These are phyloP conservation scores for Aphanomyces invadans DNA, from an alignment of 352 stramenopile genomes.

Conservation along the genomic window DNA sequence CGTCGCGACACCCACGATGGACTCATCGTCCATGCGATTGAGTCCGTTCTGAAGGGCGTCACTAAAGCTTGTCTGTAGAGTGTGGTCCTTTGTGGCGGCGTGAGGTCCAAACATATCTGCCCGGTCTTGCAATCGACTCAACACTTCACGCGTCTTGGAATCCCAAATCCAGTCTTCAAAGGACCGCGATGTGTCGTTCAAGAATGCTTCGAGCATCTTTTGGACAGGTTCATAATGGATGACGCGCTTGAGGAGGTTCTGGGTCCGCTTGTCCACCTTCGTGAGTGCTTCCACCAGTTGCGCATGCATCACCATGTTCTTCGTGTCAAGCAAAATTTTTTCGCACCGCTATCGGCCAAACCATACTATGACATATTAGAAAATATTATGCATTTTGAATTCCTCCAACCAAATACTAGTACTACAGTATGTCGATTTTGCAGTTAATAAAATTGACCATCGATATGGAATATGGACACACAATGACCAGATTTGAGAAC, in stretches of 20 bases:
- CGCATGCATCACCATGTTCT: background rate
- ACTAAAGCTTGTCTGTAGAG: constrained; percentile 4
- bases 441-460: no score
- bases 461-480: no score
- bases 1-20: constrained; percentile 39
- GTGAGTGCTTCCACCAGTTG: constrained; percentile 38
- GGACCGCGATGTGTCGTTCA: constrained; percentile 42
- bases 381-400: no score
- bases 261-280: constrained; percentile 42
- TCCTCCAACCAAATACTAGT: no score
- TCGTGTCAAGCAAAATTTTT: no score
- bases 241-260: constrained; percentile 46
- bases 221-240: constrained; percentile 52
- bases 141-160: constrained; percentile 42
- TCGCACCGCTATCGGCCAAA: no score
- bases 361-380: no score
- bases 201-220: constrained; percentile 61
- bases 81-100: constrained; percentile 20
- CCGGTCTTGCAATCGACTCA: constrained; percentile 34
- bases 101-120: constrained; percentile 28
- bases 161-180: constrained; percentile 80
- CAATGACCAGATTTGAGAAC: no score
- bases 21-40: constrained; percentile 27
- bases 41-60: background rate
- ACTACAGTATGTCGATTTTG: no score